Conservation (phyloP, 345 rosid species). For the Diplotaxis tenuifolia region DNA sequence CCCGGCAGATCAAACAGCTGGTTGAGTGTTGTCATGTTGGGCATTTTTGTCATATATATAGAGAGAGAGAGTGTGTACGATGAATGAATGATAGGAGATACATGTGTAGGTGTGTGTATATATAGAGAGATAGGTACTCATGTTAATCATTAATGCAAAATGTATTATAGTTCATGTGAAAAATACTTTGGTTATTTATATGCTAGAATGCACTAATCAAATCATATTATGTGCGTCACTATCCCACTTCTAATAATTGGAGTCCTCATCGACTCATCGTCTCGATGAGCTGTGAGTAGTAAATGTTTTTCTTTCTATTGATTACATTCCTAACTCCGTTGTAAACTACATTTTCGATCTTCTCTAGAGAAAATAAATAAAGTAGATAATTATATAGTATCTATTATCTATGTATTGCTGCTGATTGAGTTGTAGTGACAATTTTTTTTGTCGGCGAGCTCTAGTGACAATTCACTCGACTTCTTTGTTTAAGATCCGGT, state of each 20-base stretch:
- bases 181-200: conserved; percentile 16
- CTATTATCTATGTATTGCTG: neutral
- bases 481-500: neutral
- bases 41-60: conserved; percentile 17
- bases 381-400: no score
- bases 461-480: neutral
- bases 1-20: conserved; percentile 78
- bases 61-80: conserved; percentile 7
- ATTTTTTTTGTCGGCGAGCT: neutral
- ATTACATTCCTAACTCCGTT: conserved; percentile 21
- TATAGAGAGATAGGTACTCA: neutral
- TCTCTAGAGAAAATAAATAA: neutral
- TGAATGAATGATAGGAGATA: neutral
- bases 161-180: conserved; percentile 2
- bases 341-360: neutral
- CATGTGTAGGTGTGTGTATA: neutral
- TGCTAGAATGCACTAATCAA: conserved; percentile 22
- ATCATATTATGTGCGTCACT: conserved; percentile 18
- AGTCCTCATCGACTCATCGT: conserved; percentile 14
- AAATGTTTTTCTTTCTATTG: conserved; percentile 22
- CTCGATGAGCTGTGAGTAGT: conserved; percentile 35
- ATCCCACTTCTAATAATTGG: conserved; percentile 26
- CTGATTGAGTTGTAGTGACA: neutral
- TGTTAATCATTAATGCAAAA: neutral
- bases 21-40: conserved; percentile 55